phyloP scores from a whole-genome alignment of 768 basidiomycete genomes.

The Trametes elegans region DNA sequence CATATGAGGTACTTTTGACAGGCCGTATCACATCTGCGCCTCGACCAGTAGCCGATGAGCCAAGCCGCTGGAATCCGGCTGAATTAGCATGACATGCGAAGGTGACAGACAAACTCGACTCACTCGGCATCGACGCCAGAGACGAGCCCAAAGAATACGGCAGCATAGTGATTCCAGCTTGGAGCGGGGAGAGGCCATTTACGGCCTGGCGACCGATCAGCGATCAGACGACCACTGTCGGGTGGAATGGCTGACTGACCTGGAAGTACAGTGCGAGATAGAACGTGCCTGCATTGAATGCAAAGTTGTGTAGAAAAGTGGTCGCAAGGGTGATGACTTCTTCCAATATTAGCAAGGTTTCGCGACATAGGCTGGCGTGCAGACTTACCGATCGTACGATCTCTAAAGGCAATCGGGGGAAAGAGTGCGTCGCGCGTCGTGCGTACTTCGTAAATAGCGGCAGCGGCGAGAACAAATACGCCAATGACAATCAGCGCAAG shows the following conservation, averaged over 20 bases:
- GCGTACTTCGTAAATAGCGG: slow-evolving; percentile 64
- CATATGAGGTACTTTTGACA: slow-evolving; percentile 68
- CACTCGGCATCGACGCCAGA: slow-evolving; percentile 70
- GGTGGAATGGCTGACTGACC: slow-evolving; percentile 38
- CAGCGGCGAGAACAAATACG: slow-evolving; percentile 49
- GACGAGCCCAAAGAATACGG: slow-evolving; percentile 87
- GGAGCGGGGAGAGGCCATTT: slow-evolving; percentile 63
- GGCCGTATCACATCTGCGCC: slow-evolving; percentile 49
- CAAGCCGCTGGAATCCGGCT: slow-evolving; percentile 54
- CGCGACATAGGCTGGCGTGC: background rate
- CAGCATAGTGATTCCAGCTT: slow-evolving; percentile 72
- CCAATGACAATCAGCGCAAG: slow-evolving; percentile 60
- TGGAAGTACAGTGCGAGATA: slow-evolving; percentile 84
- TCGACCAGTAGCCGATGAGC: slow-evolving; percentile 71
- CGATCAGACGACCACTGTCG: slow-evolving; percentile 10
- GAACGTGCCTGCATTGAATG: slow-evolving; percentile 83
- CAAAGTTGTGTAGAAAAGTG: slow-evolving; percentile 79
- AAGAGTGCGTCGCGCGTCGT: slow-evolving; percentile 73
- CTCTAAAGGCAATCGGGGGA: slow-evolving; percentile 59
- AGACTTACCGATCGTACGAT: slow-evolving; percentile 55
- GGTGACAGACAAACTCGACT: slow-evolving; percentile 9
- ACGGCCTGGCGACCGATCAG: slow-evolving; percentile 50
- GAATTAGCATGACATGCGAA: slow-evolving; percentile 9
- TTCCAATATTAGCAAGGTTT: slow-evolving; percentile 12
- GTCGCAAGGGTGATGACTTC: slow-evolving; percentile 64